phyloP scores from a whole-genome alignment of 75 land plant species.

The Isoetes taiwanensis region DNA sequence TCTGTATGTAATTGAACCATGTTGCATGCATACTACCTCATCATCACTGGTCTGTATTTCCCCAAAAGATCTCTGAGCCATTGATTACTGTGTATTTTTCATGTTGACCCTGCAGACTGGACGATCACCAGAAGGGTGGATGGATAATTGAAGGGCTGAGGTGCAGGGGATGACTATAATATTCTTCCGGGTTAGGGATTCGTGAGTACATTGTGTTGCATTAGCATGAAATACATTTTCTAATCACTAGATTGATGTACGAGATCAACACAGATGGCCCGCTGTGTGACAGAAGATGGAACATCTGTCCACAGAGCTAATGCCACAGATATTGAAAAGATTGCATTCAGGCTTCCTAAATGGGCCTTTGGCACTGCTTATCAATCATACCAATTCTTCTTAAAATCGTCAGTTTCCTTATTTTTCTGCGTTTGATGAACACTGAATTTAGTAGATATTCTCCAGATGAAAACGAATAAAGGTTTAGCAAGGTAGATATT shows the following conservation, averaged over 20 bases:
- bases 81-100: background rate
- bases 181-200: constrained; percentile 66
- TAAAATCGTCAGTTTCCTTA: background rate
- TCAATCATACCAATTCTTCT: constrained; percentile 28
- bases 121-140: constrained; percentile 59
- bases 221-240: background rate
- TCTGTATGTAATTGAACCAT: background rate
- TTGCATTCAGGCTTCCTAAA: constrained; percentile 76
- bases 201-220: background rate
- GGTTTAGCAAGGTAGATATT: background rate
- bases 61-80: background rate
- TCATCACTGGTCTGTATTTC: background rate
- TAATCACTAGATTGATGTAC: background rate
- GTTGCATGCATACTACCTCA: background rate
- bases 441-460: background rate
- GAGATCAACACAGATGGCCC: constrained; percentile 98
- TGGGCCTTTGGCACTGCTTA: constrained; percentile 54
- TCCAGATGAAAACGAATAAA: constrained; percentile 2
- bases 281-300: constrained; percentile 80
- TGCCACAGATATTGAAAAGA: constrained; percentile 91
- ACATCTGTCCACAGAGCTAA: constrained; percentile 89
- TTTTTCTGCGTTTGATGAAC: background rate
- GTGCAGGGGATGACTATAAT: constrained; percentile 89
- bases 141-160: constrained; percentile 68
- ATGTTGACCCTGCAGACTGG: constrained; percentile 52